These are phyloP conservation scores for Blattamonas nauphoetae DNA, from an alignment of 78 protist genomes.

Conservation along the genomic window DNA sequence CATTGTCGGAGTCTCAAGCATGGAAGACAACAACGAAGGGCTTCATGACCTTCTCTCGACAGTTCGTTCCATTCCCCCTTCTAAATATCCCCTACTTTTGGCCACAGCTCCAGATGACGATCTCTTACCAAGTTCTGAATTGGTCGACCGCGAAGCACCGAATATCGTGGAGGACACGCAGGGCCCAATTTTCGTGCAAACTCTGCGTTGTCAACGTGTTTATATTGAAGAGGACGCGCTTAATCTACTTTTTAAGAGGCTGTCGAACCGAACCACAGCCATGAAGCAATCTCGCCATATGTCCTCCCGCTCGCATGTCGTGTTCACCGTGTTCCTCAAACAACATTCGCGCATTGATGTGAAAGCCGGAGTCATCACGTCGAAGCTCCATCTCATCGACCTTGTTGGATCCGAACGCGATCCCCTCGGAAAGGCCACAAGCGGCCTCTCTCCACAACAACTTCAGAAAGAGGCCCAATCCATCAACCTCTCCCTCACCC, in stretches of 20 bases:
- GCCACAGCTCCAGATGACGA: neutral
- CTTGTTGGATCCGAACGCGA: conserved; percentile 69
- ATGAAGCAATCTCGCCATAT: conserved; percentile 19
- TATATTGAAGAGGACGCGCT: conserved; percentile 59
- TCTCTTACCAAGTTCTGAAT: neutral
- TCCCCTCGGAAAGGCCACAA: conserved; percentile 30
- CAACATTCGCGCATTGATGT: conserved; percentile 50
- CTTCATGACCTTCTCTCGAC: conserved; percentile 39
- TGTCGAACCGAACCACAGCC: conserved; percentile 45
- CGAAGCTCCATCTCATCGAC: conserved; percentile 40
- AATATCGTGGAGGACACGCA: neutral
- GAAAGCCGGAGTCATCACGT: neutral
- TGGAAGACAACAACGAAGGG: conserved; percentile 54
- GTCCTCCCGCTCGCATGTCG: conserved; percentile 46
- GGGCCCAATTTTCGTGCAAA: conserved; percentile 22
- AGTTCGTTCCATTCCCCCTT: no score
- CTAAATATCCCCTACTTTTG: no score
- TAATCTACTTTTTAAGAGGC: conserved; percentile 49
- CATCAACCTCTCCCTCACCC: conserved; percentile 64
- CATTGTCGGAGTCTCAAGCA: conserved; percentile 8
- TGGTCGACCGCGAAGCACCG: neutral
- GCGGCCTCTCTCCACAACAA: neutral
- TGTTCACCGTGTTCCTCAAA: conserved; percentile 47
- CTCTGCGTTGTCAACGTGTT: conserved; percentile 13
- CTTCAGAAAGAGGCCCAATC: neutral